phyloP scores from a whole-genome alignment of 2,329 filamentous ascomycete genomes.

The Diaporthe humulicola region DNA sequence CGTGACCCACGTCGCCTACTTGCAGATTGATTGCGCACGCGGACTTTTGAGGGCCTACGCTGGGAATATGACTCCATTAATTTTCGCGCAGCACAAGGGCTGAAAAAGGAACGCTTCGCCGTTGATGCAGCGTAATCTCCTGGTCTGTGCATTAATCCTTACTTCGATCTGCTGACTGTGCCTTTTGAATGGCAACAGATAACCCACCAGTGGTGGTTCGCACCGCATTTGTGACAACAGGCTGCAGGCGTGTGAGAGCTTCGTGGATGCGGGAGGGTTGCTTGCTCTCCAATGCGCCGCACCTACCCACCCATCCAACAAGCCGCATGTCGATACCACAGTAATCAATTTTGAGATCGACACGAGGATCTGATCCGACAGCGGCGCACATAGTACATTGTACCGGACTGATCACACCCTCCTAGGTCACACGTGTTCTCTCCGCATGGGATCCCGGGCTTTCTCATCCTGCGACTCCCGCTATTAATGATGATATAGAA shows the following conservation, averaged over 20 bases:
- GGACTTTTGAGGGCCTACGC: background rate
- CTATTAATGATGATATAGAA: background rate
- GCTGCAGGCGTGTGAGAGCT: background rate
- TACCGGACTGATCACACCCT: background rate
- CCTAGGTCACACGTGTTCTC: background rate
- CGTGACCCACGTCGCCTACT: constrained; percentile 2
- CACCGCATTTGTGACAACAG: background rate
- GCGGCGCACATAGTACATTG: background rate
- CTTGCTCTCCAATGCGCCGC: background rate
- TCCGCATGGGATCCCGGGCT: background rate
- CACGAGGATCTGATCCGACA: background rate
- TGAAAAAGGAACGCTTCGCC: constrained; percentile 16
- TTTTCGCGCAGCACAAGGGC: background rate
- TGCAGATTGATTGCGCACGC: constrained; percentile 16
- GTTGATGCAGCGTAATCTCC: background rate
- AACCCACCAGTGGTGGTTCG: background rate
- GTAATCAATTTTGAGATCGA: background rate
- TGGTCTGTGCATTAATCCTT: background rate
- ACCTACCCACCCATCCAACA: background rate
- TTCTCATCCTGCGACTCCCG: background rate
- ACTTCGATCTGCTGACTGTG: background rate
- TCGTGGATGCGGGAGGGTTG: background rate
- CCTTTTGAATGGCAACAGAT: background rate
- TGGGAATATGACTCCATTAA: background rate
- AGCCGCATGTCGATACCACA: background rate